A percentile compares a stretch with the other conserved stretches of the same genome.
These are phyloP conservation scores for Boletus semigastroideus DNA, from an alignment of 1,284 basidiomycete species.

Conservation along the genomic window DNA sequence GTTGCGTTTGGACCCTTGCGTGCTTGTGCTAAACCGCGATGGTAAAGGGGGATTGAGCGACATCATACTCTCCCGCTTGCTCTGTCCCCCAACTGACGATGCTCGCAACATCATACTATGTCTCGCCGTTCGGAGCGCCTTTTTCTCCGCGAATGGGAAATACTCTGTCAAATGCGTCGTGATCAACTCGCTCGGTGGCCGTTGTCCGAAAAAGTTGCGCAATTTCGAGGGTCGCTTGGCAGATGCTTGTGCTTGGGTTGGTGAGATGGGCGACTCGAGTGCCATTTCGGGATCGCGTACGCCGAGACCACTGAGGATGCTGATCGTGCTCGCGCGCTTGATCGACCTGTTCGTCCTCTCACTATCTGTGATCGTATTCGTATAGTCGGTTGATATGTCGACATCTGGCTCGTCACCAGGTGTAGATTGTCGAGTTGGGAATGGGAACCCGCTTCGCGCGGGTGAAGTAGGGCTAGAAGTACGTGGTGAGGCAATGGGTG, in stretches of 20 bases:
- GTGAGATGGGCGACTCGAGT: constrained; percentile 49
- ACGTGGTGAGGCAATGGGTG: constrained; percentile 30
- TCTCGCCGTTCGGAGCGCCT: constrained; percentile 80
- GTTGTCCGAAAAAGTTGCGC: constrained; percentile 97
- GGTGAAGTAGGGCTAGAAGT: constrained; percentile 37
- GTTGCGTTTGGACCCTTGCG: constrained; percentile 58
- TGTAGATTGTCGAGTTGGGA: constrained; percentile 14
- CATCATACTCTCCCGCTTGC: constrained; percentile 49
- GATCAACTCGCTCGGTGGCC: constrained; percentile 96
- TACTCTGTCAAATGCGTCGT: constrained; percentile 95
- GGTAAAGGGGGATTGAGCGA: constrained; percentile 44
- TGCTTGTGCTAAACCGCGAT: constrained; percentile 70
- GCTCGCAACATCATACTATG: constrained; percentile 74
- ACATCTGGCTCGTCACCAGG: constrained; percentile 42
- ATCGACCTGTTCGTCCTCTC: constrained; percentile 57
- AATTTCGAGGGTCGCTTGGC: constrained; percentile 66
- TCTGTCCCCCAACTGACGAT: constrained; percentile 32
- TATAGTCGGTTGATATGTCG: constrained; percentile 33
- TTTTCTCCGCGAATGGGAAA: constrained; percentile 93
- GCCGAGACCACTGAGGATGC: constrained; percentile 90
- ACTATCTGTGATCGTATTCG: constrained; percentile 1
- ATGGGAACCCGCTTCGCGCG: constrained; percentile 26
- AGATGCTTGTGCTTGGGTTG: constrained; percentile 24
- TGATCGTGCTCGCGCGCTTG: constrained; percentile 92
- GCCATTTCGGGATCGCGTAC: constrained; percentile 71